phyloP scores from a whole-genome alignment of 345 rosid species.

The Eucalyptus decipiens region DNA sequence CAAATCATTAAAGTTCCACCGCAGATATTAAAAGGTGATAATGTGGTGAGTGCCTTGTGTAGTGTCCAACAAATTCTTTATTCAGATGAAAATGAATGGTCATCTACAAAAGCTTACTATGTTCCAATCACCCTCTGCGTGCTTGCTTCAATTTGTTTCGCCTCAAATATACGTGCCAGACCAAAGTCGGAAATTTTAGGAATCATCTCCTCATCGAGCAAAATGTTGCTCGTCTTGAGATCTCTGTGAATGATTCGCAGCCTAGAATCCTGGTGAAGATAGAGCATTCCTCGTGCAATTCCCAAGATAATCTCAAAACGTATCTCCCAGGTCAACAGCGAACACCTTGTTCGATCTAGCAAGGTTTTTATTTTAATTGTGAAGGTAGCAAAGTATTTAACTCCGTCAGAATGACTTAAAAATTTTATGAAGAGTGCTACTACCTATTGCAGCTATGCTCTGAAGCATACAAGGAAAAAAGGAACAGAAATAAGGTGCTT shows the following conservation, averaged over 20 bases:
- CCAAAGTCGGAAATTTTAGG: slow-evolving; percentile 78
- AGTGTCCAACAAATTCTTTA: not conserved
- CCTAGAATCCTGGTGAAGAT: slow-evolving; percentile 74
- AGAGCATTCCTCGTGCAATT: slow-evolving; percentile 56
- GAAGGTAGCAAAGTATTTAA: not conserved
- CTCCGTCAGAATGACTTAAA: not conserved
- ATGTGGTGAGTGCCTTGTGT: not conserved
- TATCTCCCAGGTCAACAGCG: slow-evolving; percentile 28
- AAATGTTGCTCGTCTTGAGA: slow-evolving; percentile 50
- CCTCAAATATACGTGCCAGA: slow-evolving; percentile 50
- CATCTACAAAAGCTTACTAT: slow-evolving; percentile 24
- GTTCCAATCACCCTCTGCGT: slow-evolving; percentile 61
- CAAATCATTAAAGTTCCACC: not conserved
- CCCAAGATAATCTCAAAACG: slow-evolving; percentile 42
- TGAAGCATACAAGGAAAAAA: not conserved
- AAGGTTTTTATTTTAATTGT: not conserved
- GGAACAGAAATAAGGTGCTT: not conserved
- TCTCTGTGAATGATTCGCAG: slow-evolving; percentile 61
- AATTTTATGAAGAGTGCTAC: not conserved
- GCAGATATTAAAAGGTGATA: not conserved
- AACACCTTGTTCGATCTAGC: slow-evolving; percentile 2
- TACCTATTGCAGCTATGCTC: not conserved
- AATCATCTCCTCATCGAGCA: slow-evolving; percentile 56
- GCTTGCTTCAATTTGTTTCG: slow-evolving; percentile 32
- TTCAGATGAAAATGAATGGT: too few relatives aligned